Base-by-base conservation (phyloP, 176 grass and related monocot genomes). In the Melocanna baccifera region DNA sequence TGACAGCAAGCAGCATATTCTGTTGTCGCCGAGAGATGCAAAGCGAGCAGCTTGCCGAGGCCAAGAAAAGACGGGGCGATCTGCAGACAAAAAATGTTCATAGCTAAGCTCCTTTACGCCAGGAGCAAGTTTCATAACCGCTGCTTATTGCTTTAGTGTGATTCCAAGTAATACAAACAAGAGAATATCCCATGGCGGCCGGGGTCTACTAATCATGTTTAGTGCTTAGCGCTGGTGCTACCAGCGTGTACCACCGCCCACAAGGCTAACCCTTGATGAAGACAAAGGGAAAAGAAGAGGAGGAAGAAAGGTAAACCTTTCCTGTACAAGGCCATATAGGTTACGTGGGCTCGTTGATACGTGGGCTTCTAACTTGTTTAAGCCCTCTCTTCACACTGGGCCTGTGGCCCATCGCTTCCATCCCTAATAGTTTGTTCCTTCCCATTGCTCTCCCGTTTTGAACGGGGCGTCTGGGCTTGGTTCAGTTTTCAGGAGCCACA, bases 1-100 rank as follows among this genome's bases (percentile, higher is more conserved):
- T 39, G 18, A 12, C 69, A 25, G 51, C 47, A 30, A 16, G 57
- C 18, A 72, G 74, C 25, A 74, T 71, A 41, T 40, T 45, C 56
- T 39, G 30, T 18, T 82, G 67, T 40, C 9, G 4, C 32, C 52
- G 18, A 28, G 29, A 7, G 30, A 63, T 46, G 82, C 76, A 68
- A 69, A 9, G 57, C 34, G 23, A 65, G n/a, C 67, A 72, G n/a
- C 52, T 78, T 39, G 61, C 48, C 43, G 1, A 88, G 73, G 74
- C 5, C 9, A 48, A 48, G 58, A 36, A 66, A 83, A 86, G 6
- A 85, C 75, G 74, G 67, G 46, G 4, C 7, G 42, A 9, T 39
- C 37, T 76, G 3, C 9, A n/a, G 0, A 15, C 7, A 3, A 9
- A 29, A 11, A 25, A 28, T 1, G 7, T 15, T 16, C 23, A 8